Evolutionary conservation across 805 yeast species (phyloP).

Genomic region (Yamadazyma insecticola): DNA sequence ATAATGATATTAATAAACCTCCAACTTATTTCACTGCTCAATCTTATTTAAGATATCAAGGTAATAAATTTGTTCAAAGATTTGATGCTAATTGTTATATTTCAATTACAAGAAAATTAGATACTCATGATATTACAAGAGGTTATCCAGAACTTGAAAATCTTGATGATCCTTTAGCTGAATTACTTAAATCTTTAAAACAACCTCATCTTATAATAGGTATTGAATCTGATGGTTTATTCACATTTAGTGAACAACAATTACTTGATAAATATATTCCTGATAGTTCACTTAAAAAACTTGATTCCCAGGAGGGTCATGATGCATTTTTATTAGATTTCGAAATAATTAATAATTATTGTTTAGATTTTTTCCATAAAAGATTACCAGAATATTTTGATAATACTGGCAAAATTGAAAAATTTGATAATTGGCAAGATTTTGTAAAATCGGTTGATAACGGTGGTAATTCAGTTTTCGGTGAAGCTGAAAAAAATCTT

Average conservation of each 20-base stretch:
- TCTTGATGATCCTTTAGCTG: conserved; percentile 31
- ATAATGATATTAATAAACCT: conserved; percentile 6
- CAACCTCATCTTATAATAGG: conserved; percentile 87
- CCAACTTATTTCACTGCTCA: conserved; percentile 84
- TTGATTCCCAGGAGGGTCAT: conserved; percentile 93
- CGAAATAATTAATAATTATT: conserved; percentile 67
- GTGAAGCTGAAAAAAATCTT: conserved; percentile 86
- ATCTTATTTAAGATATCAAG: conserved; percentile 90
- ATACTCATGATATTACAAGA: conserved; percentile 90
- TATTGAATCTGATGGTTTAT: conserved; percentile 85
- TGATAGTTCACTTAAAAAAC: conserved; percentile 59
- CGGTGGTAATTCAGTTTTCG: conserved; percentile 67
- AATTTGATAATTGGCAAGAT: conserved; percentile 37
- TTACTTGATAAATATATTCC: conserved; percentile 73
- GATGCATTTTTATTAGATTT: conserved; percentile 95
- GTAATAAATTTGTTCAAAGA: conserved; percentile 79
- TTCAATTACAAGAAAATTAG: conserved; percentile 87
- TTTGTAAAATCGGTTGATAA: conserved; percentile 33
- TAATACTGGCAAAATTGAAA: conserved; percentile 37
- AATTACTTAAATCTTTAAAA: conserved; percentile 53
- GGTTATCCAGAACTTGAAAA: conserved; percentile 53
- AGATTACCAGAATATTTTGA: conserved; percentile 58
- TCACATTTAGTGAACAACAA: conserved; percentile 89
- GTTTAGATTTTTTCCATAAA: conserved; percentile 58
- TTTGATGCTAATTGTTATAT: conserved; percentile 98